Conservation (phyloP, 2,329 filamentous ascomycete genomes). For the Aspergillus udagawae region DNA sequence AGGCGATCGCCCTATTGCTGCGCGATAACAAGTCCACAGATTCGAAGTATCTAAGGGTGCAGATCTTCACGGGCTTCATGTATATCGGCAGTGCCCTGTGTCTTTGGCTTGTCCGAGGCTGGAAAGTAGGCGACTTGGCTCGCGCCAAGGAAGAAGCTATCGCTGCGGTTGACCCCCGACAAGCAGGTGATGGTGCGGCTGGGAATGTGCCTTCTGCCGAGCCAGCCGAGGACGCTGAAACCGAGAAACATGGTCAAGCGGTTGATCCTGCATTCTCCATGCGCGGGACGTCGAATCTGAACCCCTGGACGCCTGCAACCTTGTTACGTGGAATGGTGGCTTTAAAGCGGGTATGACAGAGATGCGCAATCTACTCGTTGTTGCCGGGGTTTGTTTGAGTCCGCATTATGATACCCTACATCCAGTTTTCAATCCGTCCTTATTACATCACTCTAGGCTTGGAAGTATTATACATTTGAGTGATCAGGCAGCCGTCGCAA, state of each 20-base stretch:
- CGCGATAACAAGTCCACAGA: constrained; percentile 34
- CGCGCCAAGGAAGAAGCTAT: constrained; percentile 11
- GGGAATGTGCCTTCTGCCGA: background rate
- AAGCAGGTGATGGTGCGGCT: background rate
- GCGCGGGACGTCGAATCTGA: background rate
- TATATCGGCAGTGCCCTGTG: constrained; percentile 54
- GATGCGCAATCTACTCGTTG: background rate
- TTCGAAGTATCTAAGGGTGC: constrained; percentile 36
- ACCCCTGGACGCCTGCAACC: constrained; percentile 25
- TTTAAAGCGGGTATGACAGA: constrained; percentile 25
- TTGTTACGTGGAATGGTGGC: constrained; percentile 30
- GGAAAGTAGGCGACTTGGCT: constrained; percentile 36
- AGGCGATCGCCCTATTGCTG: constrained; percentile 59
- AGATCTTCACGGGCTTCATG: constrained; percentile 58
- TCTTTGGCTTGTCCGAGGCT: constrained; percentile 37
- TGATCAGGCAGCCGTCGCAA: background rate
- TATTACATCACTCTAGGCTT: background rate
- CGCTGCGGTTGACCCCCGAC: background rate
- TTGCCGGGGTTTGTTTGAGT: background rate
- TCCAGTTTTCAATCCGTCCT: background rate
- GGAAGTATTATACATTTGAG: background rate
- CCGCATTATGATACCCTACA: background rate
- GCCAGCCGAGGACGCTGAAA: background rate
- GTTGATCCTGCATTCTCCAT: constrained; percentile 4
- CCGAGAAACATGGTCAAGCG: constrained; percentile 11